Conservation (phyloP, 2,329 filamentous ascomycete species). For the Bipolaris sorokiniana region DNA sequence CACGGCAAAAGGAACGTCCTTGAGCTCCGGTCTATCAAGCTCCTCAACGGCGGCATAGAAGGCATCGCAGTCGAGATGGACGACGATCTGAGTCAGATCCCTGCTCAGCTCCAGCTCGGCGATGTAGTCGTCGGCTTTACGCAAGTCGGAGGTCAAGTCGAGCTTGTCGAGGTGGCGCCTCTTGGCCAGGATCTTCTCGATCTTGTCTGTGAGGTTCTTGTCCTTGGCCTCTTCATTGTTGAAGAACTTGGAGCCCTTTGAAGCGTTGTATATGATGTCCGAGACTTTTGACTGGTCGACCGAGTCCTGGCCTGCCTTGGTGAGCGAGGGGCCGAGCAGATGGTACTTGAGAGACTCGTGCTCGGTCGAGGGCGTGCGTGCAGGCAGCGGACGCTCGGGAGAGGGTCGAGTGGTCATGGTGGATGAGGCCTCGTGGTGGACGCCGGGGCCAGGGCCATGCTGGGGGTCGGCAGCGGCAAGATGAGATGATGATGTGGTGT, state of each 20-base stretch:
- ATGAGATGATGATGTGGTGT: conserved; percentile 10
- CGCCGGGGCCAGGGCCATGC: conserved; percentile 23
- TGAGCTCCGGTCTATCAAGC: conserved; percentile 76
- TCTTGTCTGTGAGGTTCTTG: conserved; percentile 82
- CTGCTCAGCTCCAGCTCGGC: conserved; percentile 77
- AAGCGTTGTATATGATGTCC: conserved; percentile 95
- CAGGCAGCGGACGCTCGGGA: conserved; percentile 24
- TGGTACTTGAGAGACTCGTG: conserved; percentile 80
- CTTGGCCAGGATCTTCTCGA: conserved; percentile 75
- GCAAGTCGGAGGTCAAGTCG: conserved; percentile 74
- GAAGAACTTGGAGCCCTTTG: conserved; percentile 96
- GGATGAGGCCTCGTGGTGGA: conserved; percentile 16
- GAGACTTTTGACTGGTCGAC: conserved; percentile 96
- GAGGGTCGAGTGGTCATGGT: conserved; percentile 18
- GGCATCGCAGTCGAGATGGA: conserved; percentile 96
- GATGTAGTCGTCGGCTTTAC: conserved; percentile 81
- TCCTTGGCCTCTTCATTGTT: conserved; percentile 86
- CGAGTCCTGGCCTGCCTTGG: conserved; percentile 89
- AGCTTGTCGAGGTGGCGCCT: conserved; percentile 77
- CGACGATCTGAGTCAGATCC: conserved; percentile 82
- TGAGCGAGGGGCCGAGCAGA: conserved; percentile 85
- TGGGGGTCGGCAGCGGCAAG: conserved; percentile 2
- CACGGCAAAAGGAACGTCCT: conserved; percentile 87
- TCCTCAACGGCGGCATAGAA: conserved; percentile 96
- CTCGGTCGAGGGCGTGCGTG: conserved; percentile 20